Conservation (phyloP, 129 eudicot genomes). For the Centaurea solstitialis region DNA sequence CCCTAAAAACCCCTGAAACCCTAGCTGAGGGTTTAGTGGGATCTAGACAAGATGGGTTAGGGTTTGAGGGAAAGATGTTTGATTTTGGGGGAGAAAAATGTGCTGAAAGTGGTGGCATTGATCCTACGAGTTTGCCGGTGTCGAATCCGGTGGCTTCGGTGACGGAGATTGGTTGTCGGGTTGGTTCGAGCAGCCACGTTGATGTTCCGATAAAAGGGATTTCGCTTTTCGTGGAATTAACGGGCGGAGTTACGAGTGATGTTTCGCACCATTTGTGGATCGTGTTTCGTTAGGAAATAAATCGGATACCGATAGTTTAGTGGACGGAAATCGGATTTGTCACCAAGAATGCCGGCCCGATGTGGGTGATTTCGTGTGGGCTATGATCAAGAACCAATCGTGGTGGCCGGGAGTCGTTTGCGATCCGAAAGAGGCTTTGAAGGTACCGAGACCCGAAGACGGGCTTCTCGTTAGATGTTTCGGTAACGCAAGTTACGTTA, state of each 20-base stretch:
- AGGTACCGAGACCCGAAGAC: conserved; percentile 8
- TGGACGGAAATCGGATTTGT: conserved; percentile 13
- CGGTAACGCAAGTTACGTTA: conserved; percentile 42
- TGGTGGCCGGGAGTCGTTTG: conserved; percentile 61
- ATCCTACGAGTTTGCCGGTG: no score
- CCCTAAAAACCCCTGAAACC: conserved; percentile 40
- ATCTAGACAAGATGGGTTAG: conserved; percentile 23
- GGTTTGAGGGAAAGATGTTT: conserved; percentile 15
- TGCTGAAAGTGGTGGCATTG: neutral
- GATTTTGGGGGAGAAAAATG: conserved; percentile 27
- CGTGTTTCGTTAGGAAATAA: neutral
- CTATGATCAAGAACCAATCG: conserved; percentile 29
- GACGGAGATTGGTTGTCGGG: neutral
- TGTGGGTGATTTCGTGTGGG: conserved; percentile 64
- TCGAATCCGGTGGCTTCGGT: neutral
- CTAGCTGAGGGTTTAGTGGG: conserved; percentile 44
- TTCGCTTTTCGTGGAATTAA: conserved; percentile 55
- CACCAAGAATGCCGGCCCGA: conserved; percentile 23
- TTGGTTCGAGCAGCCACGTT: conserved; percentile 27
- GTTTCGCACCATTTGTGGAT: neutral
- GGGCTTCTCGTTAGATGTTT: conserved; percentile 41
- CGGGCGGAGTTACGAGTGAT: conserved; percentile 24
- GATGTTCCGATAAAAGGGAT: conserved; percentile 49
- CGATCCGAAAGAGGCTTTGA: conserved; percentile 33
- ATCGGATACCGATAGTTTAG: neutral